phyloP scores from a whole-genome alignment of 306 rosid species.

The Macrotyloma uniflorum region DNA sequence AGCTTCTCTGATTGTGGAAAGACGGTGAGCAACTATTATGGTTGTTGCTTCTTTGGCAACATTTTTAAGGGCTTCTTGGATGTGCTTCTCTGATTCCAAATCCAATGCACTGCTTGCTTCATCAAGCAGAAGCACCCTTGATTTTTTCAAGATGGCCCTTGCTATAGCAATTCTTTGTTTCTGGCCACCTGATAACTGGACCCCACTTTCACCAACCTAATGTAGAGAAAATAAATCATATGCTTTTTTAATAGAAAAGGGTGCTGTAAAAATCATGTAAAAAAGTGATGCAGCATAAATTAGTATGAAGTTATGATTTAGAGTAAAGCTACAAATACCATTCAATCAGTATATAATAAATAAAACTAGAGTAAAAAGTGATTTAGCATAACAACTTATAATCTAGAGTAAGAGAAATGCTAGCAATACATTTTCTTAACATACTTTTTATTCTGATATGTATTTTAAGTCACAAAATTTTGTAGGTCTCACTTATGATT shows the following conservation, averaged over 20 bases:
- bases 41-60: slow-evolving; percentile 65
- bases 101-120: slow-evolving; percentile 97
- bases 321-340: neutral
- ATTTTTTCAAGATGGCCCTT: slow-evolving; percentile 78
- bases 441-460: neutral
- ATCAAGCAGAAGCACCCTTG: slow-evolving; percentile 76
- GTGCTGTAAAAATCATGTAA: neutral
- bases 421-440: neutral
- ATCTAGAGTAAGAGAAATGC: neutral
- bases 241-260: neutral
- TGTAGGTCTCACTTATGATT: neutral
- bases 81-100: slow-evolving; percentile 78
- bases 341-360: neutral
- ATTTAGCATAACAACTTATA: neutral
- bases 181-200: slow-evolving; percentile 89
- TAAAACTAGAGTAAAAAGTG: neutral
- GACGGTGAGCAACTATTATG: slow-evolving; percentile 78
- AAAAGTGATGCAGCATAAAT: neutral
- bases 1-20: slow-evolving; percentile 74
- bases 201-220: slow-evolving; percentile 81
- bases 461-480: neutral
- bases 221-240: neutral
- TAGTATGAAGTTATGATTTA: neutral
- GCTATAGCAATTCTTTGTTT: slow-evolving; percentile 89
- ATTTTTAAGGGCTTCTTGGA: slow-evolving; percentile 69